phyloP scores from a whole-genome alignment of 2,329 filamentous ascomycete genomes.

The Colletotrichum cordylinicola region DNA sequence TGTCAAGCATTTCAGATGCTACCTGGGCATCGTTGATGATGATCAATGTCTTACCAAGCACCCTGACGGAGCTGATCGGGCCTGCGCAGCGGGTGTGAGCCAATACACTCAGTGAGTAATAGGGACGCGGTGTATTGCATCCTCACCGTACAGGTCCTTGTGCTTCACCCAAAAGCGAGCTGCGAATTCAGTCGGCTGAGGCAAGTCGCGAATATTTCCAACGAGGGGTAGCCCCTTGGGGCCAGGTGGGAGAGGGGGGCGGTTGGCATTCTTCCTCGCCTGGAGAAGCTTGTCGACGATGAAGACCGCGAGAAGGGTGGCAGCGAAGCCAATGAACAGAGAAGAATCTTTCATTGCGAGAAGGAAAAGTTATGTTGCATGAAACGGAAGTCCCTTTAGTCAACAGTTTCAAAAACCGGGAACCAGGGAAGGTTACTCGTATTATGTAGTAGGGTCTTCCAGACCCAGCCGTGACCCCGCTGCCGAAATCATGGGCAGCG shows the following conservation, averaged over 20 bases:
- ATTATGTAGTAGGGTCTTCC: not conserved
- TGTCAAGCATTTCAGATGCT: conserved; percentile 42
- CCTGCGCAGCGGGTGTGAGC: not conserved
- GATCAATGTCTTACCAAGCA: conserved; percentile 44
- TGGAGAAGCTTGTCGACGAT: not conserved
- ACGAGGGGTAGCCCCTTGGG: conserved; percentile 42
- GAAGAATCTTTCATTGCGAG: not conserved
- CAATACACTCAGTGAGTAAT: fast-evolving
- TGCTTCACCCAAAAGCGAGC: conserved; percentile 38
- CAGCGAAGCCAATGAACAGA: not conserved
- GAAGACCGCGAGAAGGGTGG: not conserved
- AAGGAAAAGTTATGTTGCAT: not conserved
- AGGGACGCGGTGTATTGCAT: fast-evolving
- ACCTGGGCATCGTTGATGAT: conserved; percentile 41
- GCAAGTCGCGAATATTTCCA: conserved; percentile 52
- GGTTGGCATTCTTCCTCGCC: not conserved
- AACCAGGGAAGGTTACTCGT: not conserved
- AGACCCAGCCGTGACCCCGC: not conserved
- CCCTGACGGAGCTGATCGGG: conserved; percentile 35
- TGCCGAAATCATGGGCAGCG: not conserved
- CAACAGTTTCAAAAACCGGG: not conserved
- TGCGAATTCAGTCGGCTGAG: conserved; percentile 32
- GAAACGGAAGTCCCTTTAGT: not conserved
- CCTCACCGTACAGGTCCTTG: conserved; percentile 33
- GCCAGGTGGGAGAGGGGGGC: conserved; percentile 25